Base-by-base conservation (phyloP, 2,329 filamentous ascomycete genomes). In the Colletotrichum trifolii region DNA sequence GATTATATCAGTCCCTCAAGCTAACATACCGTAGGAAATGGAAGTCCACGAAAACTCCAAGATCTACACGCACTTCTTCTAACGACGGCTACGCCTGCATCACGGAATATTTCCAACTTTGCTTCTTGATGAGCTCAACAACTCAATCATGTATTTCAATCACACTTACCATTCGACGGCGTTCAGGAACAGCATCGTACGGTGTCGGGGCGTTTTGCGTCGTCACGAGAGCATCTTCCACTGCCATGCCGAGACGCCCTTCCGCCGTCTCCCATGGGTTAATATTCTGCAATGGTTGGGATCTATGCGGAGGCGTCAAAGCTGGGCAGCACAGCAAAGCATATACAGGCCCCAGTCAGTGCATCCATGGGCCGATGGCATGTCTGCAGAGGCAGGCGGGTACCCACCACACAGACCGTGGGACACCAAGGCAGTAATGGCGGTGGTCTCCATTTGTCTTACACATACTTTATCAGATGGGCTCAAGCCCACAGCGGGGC, bases 51-150 rank as follows among this genome's bases (percentile, higher is more conserved):
- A 98, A 81, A 93, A 91, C 77, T 98, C 96, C 71, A 99, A 98
- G 83, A 94, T 97, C 75, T 97, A 99, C 85, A 99, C 96, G 73
- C 96, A 99, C 86, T 99, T 99, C 87, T 98, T 99, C 85, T 99
- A 88, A 95, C 80, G 81, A 85, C 70, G 71, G 65, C 65, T 66
- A 72, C 70, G 68, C 71, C 70, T 69, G 72, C 71, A 72, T 48
- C 48, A 67, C 64, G 68, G 64, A 62, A 69, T 68, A 66, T 68
- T 67, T 72, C 71, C 67, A 64, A 71, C 75, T 76, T 73, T 73
- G 67, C 72, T 76, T 74, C 67, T 67, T 69, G 67, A 60, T 64
- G 56, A 64, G 66, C 50, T 50, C 15, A 46, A 33, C 69, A 69
- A 70, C 61, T 68, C 70, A 72, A 77, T 79, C 77, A 80, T 85